phyloP scores from a whole-genome alignment of 805 yeast species.

The Limtongozyma cylindracea region DNA sequence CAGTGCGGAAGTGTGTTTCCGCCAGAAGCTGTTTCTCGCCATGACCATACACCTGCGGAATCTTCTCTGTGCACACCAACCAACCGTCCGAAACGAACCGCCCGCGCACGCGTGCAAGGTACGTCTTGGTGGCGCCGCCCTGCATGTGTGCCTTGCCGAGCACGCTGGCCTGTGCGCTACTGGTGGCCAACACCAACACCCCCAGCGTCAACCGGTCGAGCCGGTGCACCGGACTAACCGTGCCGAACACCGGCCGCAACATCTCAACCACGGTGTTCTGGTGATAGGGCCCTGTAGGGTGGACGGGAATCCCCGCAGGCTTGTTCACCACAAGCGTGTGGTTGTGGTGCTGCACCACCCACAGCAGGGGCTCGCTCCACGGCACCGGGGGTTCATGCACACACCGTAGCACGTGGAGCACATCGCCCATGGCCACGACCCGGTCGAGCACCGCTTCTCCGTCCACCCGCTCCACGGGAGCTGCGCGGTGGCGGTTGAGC shows the following conservation, averaged over 20 bases:
- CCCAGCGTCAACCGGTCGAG: constrained; percentile 29
- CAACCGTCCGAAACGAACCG: constrained; percentile 8
- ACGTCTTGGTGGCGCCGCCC: constrained; percentile 7
- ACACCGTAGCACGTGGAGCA: too few relatives aligned
- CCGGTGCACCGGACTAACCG: constrained; percentile 20
- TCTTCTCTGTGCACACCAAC: constrained; percentile 13
- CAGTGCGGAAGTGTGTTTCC: constrained; percentile 8
- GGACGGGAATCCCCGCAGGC: constrained; percentile 28
- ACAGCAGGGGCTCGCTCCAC: too few relatives aligned
- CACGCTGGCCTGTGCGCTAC: not conserved
- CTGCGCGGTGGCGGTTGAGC: too few relatives aligned
- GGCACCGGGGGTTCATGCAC: too few relatives aligned
- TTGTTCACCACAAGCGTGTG: constrained; percentile 18
- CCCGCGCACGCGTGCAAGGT: constrained; percentile 8
- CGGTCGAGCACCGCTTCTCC: too few relatives aligned
- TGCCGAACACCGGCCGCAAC: constrained; percentile 13
- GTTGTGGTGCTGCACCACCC: constrained; percentile 12
- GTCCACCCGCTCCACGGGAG: too few relatives aligned
- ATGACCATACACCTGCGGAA: constrained; percentile 7
- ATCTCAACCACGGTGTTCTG: constrained; percentile 19
- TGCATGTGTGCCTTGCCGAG: constrained; percentile 3
- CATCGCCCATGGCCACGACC: too few relatives aligned
- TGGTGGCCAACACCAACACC: constrained; percentile 13
- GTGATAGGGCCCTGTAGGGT: constrained; percentile 18
- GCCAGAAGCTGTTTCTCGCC: constrained; percentile 5